Evolutionary conservation across 2,329 filamentous ascomycete genomes (phyloP).

Genomic region (Penicillium sp.): DNA sequence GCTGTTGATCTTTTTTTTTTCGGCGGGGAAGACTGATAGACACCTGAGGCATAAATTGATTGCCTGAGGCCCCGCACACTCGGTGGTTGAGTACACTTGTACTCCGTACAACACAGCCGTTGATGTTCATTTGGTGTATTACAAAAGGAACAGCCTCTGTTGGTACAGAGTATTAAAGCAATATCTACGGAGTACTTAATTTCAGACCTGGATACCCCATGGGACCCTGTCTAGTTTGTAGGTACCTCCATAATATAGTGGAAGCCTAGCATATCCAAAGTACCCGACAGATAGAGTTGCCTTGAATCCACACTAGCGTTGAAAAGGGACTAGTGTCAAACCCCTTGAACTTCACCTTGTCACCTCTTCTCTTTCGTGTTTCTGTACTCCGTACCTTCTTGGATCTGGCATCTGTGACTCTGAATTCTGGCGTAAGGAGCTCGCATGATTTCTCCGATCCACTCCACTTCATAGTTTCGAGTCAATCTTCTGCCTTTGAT

Average conservation of each 20-base stretch:
- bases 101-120: too few relatives aligned
- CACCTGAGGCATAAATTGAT: conserved; percentile 10
- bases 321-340: neutral
- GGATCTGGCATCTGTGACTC: neutral
- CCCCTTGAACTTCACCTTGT: neutral
- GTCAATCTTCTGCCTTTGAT: too few relatives aligned
- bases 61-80: neutral
- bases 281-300: neutral
- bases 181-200: too few relatives aligned
- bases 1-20: conserved; percentile 13
- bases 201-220: too few relatives aligned
- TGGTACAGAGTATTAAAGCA: too few relatives aligned
- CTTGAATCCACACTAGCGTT: neutral
- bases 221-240: too few relatives aligned
- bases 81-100: too few relatives aligned
- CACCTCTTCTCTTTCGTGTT: neutral
- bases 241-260: neutral
- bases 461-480: neutral
- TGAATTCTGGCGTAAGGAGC: conserved; percentile 3
- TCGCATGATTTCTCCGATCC: conserved; percentile 6
- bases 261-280: neutral
- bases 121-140: too few relatives aligned
- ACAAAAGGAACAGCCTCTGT: too few relatives aligned
- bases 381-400: neutral
- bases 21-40: conserved; percentile 11